Base-by-base conservation (phyloP, 1,284 basidiomycete species). In the Bondarzewia mesenterica region DNA sequence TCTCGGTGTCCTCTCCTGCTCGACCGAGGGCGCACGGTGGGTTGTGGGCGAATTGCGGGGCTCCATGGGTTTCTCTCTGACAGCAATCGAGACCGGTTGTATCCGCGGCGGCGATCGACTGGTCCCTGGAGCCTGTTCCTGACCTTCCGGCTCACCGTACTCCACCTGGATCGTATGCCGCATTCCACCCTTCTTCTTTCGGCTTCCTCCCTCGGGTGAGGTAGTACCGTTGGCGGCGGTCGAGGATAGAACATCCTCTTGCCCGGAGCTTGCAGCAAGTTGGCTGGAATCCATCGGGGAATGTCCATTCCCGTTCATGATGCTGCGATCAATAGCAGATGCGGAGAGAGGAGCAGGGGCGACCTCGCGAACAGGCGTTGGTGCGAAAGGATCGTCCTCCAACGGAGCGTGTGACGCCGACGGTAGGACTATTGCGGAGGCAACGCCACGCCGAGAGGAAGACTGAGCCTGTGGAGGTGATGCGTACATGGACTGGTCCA, bases 131-230 rank as follows among this genome's bases (percentile, higher is more conserved):
- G 50, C 23, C 50, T 51, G 53, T 20, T 62, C 63, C 58, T 63
- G 63, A 20, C 49, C 64, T 58, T 58, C 58, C 12, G 54, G 54
- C 43, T 75, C 73, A 38, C 85, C 84, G 57, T 93, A 93, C 63
- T 95, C 93, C 49, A 96, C 85, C 64, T 96, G 92, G 37, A 95
- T 90, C 2, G 93, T 95, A 66, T 95, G 91, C 14, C 85, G 44
- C 54, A 56, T 69, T 63, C 83, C 78, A 46, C 63, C 72, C 45
- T 55, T 55, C 32, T 36, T 49, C 26, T 51, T 44, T 32, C 46
- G 46, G 45, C 54, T 55, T 42, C 51, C 44, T 7, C 25, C 41
- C 41, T 15, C 29, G 29, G 4, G 29, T n/a, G 29, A 7, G 12
- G 29, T n/a, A n/a, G n/a, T n/a, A n/a, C n/a, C n/a, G n/a, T n/a